Base-by-base conservation (phyloP, 495 filamentous ascomycete species). In the Thozetella sp. region DNA sequence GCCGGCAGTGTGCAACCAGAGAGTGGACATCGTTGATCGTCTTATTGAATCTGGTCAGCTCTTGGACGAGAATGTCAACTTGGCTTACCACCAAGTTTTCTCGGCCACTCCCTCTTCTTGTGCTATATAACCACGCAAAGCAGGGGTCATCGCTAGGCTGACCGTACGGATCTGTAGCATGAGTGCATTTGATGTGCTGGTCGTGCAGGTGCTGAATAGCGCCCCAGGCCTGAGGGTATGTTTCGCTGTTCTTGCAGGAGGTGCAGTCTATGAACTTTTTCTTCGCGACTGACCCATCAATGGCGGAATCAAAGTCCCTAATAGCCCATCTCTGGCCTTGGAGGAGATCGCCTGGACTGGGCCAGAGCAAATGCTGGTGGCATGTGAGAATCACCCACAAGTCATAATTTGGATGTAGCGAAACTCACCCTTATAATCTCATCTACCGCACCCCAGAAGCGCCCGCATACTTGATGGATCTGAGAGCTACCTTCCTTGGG, bases 51-150 rank as follows among this genome's bases (percentile, higher is more conserved):
- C n/a, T n/a, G n/a, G n/a, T n/a, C n/a, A n/a, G n/a, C n/a, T n/a
- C n/a, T n/a, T n/a, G n/a, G n/a, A 0, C 54, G 22, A 0, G 48
- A 6, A 19, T 45, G 26, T 22, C 54, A 30, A 30, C 23, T 25
- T 2, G 22, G 1, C n/a, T n/a, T n/a, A n/a, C n/a, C n/a, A n/a
- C n/a, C n/a, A n/a, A n/a, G n/a, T n/a, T n/a, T n/a, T n/a, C n/a
- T n/a, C n/a, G n/a, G n/a, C n/a, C n/a, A n/a, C n/a, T n/a, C n/a
- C n/a, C n/a, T n/a, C n/a, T n/a, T n/a, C n/a, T n/a, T n/a, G n/a
- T n/a, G n/a, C n/a, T n/a, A n/a, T n/a, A n/a, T n/a, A 58, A n/a
- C 56, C 56, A 58, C n/a, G 25, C 56, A 25, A 53, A 58, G 56
- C 56, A 58, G 4, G 56, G 56, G 25, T 58, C 56, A 20, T 58